Conservation (phyloP, 2,329 filamentous ascomycete genomes). For the Venturia nashicola region DNA sequence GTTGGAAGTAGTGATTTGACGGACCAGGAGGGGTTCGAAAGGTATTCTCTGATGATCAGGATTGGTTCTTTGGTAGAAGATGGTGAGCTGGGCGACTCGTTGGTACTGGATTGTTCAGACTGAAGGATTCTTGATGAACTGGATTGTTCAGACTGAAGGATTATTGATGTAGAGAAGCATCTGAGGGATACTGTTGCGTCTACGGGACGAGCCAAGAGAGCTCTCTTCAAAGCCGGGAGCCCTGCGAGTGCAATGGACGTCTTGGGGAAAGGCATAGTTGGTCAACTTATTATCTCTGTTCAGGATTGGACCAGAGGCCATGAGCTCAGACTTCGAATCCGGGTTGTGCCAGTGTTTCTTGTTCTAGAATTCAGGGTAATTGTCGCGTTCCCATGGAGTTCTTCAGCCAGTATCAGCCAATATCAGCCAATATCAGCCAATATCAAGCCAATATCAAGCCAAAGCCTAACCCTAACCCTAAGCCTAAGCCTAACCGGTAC, state of each 20-base stretch:
- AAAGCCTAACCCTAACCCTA: too few species aligned
- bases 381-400: too few species aligned
- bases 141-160: neutral
- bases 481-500: too few species aligned
- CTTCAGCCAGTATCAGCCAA: too few species aligned
- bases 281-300: too few species aligned
- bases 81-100: neutral
- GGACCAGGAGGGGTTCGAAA: constrained; percentile 63
- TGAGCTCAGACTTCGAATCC: too few species aligned
- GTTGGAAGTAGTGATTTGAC: constrained; percentile 59
- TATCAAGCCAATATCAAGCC: too few species aligned
- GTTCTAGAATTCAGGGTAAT: too few species aligned
- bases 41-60: neutral
- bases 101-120: neutral
- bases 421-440: too few species aligned
- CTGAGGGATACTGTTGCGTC: neutral
- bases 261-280: neutral
- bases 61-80: neutral
- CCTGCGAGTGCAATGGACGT: neutral
- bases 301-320: too few species aligned
- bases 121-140: neutral
- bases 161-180: neutral
- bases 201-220: neutral
- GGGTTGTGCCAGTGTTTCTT: too few species aligned
- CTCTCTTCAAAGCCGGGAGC: neutral